Evolutionary conservation across 208 protist species (phyloP), one percentile per base, ranked within the genome.

Genomic region (Trypanosoma boissoni): DNA sequence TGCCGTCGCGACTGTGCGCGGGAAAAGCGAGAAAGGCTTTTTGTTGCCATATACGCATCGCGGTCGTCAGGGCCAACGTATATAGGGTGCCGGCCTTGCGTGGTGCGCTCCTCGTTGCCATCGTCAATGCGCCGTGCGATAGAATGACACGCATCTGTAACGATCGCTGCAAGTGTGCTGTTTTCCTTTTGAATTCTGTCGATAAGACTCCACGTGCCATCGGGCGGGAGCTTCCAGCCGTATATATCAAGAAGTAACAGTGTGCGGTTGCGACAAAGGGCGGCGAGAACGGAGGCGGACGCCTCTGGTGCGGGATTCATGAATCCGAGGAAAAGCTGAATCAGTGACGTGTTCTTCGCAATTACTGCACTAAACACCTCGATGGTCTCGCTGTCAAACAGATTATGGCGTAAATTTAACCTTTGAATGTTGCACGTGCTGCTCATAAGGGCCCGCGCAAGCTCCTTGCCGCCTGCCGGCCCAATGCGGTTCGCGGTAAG

Each of bases 321-420:
- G 72, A 86, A 92, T 52, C 88, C 88, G n/a, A 95, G 80, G 56
- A 92, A 95, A 41, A 95, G 83, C 69, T 95, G 88, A 59, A 91
- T 91, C 29, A 95, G 76, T 1, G 85, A 92, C 20, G 74, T 81
- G 64, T 95, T 95, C 21, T 51, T 49, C 3, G 49, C 37, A 2
- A 95, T 10, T 23, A 92, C 88, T n/a, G 80, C 74, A 0, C 57
- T 80, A 46, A 85, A 95, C 51, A 46, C 54, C 43, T 68, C 73
- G 45, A 95, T 82, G 0, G 76, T 81, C 21, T 78, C 86, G 61
- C 75, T 84, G 61, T 90, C 82, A 29, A 95, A 70, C 48, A 82
- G 64, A 63, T 95, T 95, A 59, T 91, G 83, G 12, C 88, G 79
- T 48, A 95, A 51, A 67, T 95, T 95, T 0, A 95, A 68, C 5